Conservation (phyloP, 2,329 filamentous ascomycete genomes). For the Akanthomyces dipterigenus region DNA sequence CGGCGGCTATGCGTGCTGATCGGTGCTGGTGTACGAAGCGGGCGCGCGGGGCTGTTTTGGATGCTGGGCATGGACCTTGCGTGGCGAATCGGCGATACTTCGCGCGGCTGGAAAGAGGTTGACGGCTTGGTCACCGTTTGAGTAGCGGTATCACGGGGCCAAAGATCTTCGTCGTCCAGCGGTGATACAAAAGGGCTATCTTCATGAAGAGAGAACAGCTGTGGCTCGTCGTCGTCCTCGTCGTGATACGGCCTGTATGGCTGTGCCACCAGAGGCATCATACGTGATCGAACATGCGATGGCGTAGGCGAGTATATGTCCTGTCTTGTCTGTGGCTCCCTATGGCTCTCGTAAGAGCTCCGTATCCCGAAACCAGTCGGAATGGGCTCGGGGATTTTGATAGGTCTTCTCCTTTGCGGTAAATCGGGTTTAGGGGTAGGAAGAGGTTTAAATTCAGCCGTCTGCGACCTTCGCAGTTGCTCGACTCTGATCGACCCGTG, state of each 20-base stretch:
- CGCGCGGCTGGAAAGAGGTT: neutral
- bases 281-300: neutral
- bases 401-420: neutral
- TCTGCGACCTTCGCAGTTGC: neutral
- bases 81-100: slow-evolving; percentile 1
- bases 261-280: neutral
- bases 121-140: neutral
- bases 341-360: neutral
- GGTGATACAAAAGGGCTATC: slow-evolving; percentile 5
- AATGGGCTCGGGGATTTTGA: neutral
- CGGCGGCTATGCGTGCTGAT: neutral
- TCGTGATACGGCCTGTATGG: neutral
- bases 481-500: neutral
- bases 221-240: neutral
- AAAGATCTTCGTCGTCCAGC: neutral
- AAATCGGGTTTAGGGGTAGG: neutral
- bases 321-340: neutral
- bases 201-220: neutral
- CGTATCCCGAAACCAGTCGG: neutral
- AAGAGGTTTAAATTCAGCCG: slow-evolving; percentile 1
- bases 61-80: neutral
- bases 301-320: neutral
- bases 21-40: neutral
- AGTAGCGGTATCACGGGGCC: neutral
- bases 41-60: neutral